These are phyloP conservation scores for Vigna mungo DNA, from an alignment of 306 rosid genomes.

Conservation along the genomic window DNA sequence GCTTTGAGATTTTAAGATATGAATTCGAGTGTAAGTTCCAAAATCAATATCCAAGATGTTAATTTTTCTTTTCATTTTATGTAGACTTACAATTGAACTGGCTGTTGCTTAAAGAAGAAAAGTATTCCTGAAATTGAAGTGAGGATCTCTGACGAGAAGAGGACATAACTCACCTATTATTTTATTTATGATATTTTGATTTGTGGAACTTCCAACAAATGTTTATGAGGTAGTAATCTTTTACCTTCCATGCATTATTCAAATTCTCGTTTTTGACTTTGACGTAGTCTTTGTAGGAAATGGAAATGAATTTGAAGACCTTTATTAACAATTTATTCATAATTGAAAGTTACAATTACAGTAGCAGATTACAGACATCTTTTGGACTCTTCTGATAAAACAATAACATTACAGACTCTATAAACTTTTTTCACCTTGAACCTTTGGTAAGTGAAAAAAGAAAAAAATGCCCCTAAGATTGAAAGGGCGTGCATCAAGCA, in stretches of 20 bases:
- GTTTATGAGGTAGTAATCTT: neutral
- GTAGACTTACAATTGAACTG: neutral
- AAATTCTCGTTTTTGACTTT: neutral
- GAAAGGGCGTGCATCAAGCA: neutral
- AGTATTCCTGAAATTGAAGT: neutral
- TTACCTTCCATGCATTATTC: neutral
- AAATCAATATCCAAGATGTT: neutral
- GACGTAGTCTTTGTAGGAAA: neutral
- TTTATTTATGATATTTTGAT: neutral
- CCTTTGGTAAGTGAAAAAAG: conserved; percentile 42
- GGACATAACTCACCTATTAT: neutral
- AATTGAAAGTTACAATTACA: conserved; percentile 28
- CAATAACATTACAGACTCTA: conserved; percentile 24
- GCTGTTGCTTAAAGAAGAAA: neutral
- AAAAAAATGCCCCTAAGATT: conserved; percentile 29
- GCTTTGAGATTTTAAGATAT: neutral
- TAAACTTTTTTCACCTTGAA: conserved; percentile 45
- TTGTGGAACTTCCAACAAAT: neutral
- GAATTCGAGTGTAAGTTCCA: neutral
- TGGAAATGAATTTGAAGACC: neutral
- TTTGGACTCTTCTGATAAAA: conserved; percentile 32
- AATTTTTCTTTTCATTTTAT: neutral
- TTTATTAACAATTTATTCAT: conserved; percentile 19
- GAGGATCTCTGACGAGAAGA: neutral
- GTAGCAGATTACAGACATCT: conserved; percentile 36